Base-by-base conservation (phyloP, 2,329 filamentous ascomycete genomes). In the Phaeosphaeria sp. region DNA sequence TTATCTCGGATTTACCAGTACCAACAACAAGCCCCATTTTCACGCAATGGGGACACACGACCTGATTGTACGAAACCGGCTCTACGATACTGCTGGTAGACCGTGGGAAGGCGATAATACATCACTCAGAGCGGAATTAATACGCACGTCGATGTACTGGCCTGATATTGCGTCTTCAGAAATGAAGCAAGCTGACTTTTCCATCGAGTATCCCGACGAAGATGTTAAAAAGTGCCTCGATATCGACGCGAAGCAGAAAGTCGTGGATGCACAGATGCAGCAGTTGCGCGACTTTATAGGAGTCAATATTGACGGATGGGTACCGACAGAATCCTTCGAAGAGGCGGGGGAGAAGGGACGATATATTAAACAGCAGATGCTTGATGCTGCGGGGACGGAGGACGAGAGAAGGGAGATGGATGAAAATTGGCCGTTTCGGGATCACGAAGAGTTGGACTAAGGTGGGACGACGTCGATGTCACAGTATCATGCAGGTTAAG, bases 41-140 rank as follows among this genome's bases (percentile, higher is more conserved):
- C 36, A 59, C 21, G 60, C 64, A 18, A 52, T 70, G 40, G 50
- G 57, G 36, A 54, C 22, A 48, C 24, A 54, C 49, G 50, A 51
- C 46, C 53, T 57, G 36, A 49, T 54, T 44, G 49, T 60, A 48
- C 25, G 58, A 49, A 57, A 57, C 30, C 47, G 49, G 42, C 55
- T 61, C 47, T 57, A 57, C 50, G 51, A 57, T 39, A 42, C 49
- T 30, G 61, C 66, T 42, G 57, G 65, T 30, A 52, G 48, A 39
- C 64, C 60, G 24, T 70, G 61, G 67, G 59, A 67, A 49, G 66
- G 64, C 36, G 59, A 70, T 52, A 66, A 59, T 25, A 61, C 61
- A 21, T 58, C 60, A 50, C 60, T 69, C 36, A 66, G 66, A 52
- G 66, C 63, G 48, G 65, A 66, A 42, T 53, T 67, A 25, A 53